Base-by-base conservation (phyloP, 2,329 filamentous ascomycete species). In the Furcasterigmium sp. region DNA sequence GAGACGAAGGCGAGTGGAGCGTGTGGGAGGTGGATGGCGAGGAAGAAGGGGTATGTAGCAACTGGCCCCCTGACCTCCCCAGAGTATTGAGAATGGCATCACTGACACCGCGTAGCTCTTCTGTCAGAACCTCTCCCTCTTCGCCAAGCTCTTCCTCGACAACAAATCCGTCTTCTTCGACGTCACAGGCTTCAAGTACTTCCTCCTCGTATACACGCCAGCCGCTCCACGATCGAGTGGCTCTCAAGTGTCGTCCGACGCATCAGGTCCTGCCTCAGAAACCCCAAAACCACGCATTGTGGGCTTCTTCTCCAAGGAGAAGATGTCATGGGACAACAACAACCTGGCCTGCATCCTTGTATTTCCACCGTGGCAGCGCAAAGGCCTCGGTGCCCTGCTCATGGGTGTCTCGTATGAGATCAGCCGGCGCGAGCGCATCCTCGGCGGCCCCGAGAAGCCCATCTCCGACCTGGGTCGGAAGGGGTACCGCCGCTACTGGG, bases 151-250 rank as follows among this genome's bases (percentile, higher is more conserved):
- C 36, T 98, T 97, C 64, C 85, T 98, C 51, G 91, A 97, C 64
- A 95, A 94, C 59, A 98, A 98, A 60, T 95, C 89, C 8, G 91
- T 98, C 53, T 97, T 96, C 67, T 98, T 95, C 70, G 93, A 98
- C 58, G 91, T 96, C 37, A 82, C 83, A 5, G 88, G 87, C 41
- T 98, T 98, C 68, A 83, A 95, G 53, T 98, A 95, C 72, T 97
- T 95, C 62, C 78, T 95, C 5, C 81, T 97, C 42, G 85, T 93
- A 36, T 85, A 91, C 57, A 85, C 82, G 8, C 70, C 78, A n/a
- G 37, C 45, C 26, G 42, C 39, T 20, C 15, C 53, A 28, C 28
- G 43, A 8, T 41, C 42, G 10, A 44, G 25, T 11, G 42, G 42
- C 2, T 43, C 44, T 8, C 23, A n/a, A n/a, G n/a, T 26, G 11